Evolutionary conservation across 169 alveolate genomes (phyloP), one percentile per base, ranked within the genome.

Genomic region (Eimeria necatrix): DNA sequence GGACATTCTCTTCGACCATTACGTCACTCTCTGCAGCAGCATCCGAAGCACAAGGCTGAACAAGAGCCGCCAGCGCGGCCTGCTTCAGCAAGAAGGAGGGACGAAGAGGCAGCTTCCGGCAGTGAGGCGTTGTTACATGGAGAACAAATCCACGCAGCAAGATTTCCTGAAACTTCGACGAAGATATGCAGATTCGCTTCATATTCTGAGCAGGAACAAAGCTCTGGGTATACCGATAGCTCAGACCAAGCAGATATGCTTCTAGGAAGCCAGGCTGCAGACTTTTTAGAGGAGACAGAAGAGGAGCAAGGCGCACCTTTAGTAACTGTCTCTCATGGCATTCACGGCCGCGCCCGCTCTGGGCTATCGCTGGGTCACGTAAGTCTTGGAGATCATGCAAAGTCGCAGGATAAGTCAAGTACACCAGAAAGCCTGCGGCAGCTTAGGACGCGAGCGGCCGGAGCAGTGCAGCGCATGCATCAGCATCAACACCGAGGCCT

Each of bases 281-380:
- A 14, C 24, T n/a, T 10, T 51, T 51, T 6, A 0, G 4, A 7
- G 89, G 89, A 80, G 24, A 24, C 89, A 16, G 89, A 80, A 26
- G 73, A 80, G 53, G 70, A 10, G 22, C 64, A 10, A 24, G 32
- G 32, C 71, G 20, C 71, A 16, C 52, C 89, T 3, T 48, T 10
- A 12, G 49, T 20, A 46, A 80, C 89, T 22, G 9, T 56, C 12
- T 68, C 32, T 51, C 89, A 80, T 52, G 7, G 89, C 73, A 20
- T 80, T 22, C 89, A 80, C 89, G 89, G 89, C 22, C 70, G 89
- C 5, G 68, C 89, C 48, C 89, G 89, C 52, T 4, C n/a, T 48
- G 53, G 89, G 70, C 64, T 53, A 18, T 24, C 24, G 22, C 22
- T 20, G 53, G 89, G 89, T 5, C 89, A 74, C 32, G 18, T 49